phyloP scores from a whole-genome alignment of 441 rosid genomes.

The Croton laevigatus region DNA sequence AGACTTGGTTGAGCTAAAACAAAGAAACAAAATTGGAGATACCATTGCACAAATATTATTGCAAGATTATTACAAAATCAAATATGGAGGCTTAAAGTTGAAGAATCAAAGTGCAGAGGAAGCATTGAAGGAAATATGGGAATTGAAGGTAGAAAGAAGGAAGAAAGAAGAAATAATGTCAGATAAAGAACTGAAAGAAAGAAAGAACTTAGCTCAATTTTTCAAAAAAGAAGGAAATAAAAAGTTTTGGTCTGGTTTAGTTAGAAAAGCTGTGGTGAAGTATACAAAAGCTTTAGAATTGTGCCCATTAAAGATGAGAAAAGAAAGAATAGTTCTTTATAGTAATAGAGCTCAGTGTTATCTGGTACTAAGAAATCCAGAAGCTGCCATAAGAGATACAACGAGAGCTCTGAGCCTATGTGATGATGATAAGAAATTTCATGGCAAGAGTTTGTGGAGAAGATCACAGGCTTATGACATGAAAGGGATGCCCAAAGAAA shows the following conservation, averaged over 20 bases:
- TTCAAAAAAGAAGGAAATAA: slow-evolving; percentile 59
- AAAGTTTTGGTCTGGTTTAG: slow-evolving; percentile 48
- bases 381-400: slow-evolving; percentile 65
- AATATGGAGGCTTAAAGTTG: slow-evolving; percentile 39
- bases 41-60: slow-evolving; percentile 47
- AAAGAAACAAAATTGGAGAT: slow-evolving; percentile 43
- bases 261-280: slow-evolving; percentile 41
- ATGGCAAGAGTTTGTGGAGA: slow-evolving; percentile 84
- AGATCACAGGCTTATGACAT: slow-evolving; percentile 84
- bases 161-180: slow-evolving; percentile 51
- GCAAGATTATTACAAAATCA: slow-evolving; percentile 51
- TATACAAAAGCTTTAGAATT: slow-evolving; percentile 53
- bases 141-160: slow-evolving; percentile 52
- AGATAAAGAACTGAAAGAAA: slow-evolving; percentile 44
- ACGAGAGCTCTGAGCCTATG: slow-evolving; percentile 72
- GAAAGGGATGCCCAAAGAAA: slow-evolving; percentile 62
- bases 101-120: slow-evolving; percentile 40
- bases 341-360: slow-evolving; percentile 73
- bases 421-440: slow-evolving; percentile 32
- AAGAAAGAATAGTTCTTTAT: slow-evolving; percentile 57
- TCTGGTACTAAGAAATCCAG: slow-evolving; percentile 47
- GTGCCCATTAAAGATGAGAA: slow-evolving; percentile 53
- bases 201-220: slow-evolving; percentile 31
- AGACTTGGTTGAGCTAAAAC: slow-evolving; percentile 62
- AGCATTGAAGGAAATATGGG: slow-evolving; percentile 56